These are phyloP conservation scores for Conidiobolus incongruus DNA, from an alignment of 371 early-diverging fungal genomes.

Conservation along the genomic window DNA sequence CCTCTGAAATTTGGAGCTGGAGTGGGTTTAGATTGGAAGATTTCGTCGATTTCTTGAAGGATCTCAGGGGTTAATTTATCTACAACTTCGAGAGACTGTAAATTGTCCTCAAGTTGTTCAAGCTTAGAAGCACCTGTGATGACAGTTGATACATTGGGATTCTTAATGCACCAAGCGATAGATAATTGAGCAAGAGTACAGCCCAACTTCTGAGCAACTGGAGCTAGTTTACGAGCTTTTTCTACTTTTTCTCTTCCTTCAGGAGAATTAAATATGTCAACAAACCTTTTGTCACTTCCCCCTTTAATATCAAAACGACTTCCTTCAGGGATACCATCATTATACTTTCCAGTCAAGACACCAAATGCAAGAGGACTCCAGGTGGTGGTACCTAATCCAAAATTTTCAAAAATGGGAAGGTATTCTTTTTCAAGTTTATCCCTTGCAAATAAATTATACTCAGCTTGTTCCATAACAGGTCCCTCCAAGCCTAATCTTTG, in stretches of 20 bases:
- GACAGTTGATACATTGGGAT: constrained; percentile 16
- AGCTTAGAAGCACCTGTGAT: constrained; percentile 33
- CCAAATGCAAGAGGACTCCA: constrained; percentile 69
- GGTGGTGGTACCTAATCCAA: constrained; percentile 48
- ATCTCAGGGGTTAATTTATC: constrained; percentile 41
- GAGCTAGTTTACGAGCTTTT: constrained; percentile 17
- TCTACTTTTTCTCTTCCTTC: constrained; percentile 27
- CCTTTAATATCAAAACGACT: constrained; percentile 39
- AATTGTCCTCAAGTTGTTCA: constrained; percentile 50
- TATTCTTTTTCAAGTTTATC: too few species aligned
- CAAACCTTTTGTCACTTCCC: constrained; percentile 29
- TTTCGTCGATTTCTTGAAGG: too few species aligned
- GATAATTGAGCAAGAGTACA: constrained; percentile 53
- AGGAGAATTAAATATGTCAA: constrained; percentile 27
- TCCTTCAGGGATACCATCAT: constrained; percentile 39
- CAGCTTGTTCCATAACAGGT: too few species aligned
- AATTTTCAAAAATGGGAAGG: too few species aligned
- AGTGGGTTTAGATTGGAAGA: too few species aligned
- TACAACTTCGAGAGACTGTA: constrained; percentile 28
- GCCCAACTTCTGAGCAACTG: constrained; percentile 25
- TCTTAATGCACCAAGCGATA: constrained; percentile 58
- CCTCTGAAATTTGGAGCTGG: too few species aligned
- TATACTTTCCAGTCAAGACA: constrained; percentile 58
- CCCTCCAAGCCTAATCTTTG: constrained; percentile 29
- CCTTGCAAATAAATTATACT: too few species aligned